Percentiles rank a stretch among this genome's conserved stretches.
Conservation (phyloP, 495 filamentous ascomycete genomes). For the Collariella sp. region DNA sequence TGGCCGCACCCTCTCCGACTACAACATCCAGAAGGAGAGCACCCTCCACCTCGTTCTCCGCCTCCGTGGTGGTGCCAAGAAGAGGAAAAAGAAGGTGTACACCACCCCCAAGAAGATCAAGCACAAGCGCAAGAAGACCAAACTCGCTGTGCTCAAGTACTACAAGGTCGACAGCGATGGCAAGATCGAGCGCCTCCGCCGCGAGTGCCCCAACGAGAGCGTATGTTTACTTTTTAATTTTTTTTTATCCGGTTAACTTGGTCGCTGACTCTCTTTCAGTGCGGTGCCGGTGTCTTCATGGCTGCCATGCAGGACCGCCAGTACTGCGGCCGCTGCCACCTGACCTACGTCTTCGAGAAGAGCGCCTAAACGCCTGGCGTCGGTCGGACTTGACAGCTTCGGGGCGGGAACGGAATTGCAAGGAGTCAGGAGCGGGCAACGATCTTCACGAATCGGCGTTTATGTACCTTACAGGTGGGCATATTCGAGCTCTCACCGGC, state of each 20-base stretch:
- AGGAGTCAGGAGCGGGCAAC: conserved; percentile 22
- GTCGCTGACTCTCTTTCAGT: conserved; percentile 40
- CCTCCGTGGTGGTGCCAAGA: conserved; percentile 96
- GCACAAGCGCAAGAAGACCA: conserved; percentile 99
- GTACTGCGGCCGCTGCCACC: conserved; percentile 98
- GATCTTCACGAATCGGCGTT: conserved; percentile 25
- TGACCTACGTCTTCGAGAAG: conserved; percentile 99
- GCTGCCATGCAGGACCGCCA: conserved; percentile 99
- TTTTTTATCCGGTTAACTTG: background rate
- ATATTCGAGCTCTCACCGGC: conserved; percentile 26
- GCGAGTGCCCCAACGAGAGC: conserved; percentile 89
- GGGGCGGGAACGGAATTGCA: conserved; percentile 22
- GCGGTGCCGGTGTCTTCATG: conserved; percentile 99
- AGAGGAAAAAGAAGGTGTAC: conserved; percentile 99
- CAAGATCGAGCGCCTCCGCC: conserved; percentile 98
- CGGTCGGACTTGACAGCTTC: conserved; percentile 1
- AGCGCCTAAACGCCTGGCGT: conserved; percentile 21
- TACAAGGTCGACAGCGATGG: conserved; percentile 99
- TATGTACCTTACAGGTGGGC: conserved; percentile 30
- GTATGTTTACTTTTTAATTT: conserved; percentile 52
- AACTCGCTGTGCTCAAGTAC: conserved; percentile 99
- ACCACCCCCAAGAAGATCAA: conserved; percentile 99
- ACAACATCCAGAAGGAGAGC: conserved; percentile 99
- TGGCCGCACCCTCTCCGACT: conserved; percentile 96
- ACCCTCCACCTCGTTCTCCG: conserved; percentile 98